Evolutionary conservation across 2,329 filamentous ascomycete species (phyloP).

Genomic region (Fusarium buxicola): DNA sequence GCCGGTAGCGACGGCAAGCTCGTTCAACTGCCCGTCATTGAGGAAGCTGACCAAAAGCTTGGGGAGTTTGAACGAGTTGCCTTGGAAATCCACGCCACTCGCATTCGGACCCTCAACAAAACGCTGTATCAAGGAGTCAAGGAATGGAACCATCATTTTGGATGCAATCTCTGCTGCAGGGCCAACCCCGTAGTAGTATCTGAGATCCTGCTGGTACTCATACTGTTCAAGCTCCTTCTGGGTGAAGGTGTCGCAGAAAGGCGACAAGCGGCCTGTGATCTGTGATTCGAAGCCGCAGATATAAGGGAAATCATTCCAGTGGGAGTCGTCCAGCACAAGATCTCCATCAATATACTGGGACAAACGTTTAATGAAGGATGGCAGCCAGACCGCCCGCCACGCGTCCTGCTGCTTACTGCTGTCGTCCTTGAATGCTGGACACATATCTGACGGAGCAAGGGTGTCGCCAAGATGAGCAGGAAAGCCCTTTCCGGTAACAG

Average conservation of each 20-base stretch:
- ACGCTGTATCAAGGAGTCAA: constrained; percentile 64
- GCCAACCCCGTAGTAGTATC: constrained; percentile 75
- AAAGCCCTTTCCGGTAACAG: constrained; percentile 67
- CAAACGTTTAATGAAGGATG: constrained; percentile 64
- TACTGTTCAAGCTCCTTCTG: constrained; percentile 71
- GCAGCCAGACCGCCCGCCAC: constrained; percentile 65
- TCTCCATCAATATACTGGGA: constrained; percentile 65
- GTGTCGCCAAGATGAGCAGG: constrained; percentile 68
- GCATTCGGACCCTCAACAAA: constrained; percentile 64
- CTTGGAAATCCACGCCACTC: constrained; percentile 59
- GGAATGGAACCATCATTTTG: constrained; percentile 71
- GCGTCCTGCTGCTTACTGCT: constrained; percentile 59
- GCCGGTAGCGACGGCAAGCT: constrained; percentile 69
- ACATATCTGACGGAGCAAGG: constrained; percentile 71
- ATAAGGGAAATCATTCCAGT: constrained; percentile 71
- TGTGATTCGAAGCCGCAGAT: constrained; percentile 79
- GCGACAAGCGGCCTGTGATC: constrained; percentile 70
- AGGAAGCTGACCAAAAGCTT: constrained; percentile 71
- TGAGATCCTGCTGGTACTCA: constrained; percentile 75
- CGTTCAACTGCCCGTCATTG: constrained; percentile 74
- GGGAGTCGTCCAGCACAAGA: constrained; percentile 64
- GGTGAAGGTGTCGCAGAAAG: constrained; percentile 72
- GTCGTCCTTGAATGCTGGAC: constrained; percentile 68
- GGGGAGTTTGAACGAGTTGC: constrained; percentile 62
- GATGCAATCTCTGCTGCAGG: constrained; percentile 65